Percentiles rank a stretch among this genome's conserved stretches.
Conservation (phyloP, 306 rosid species). For the Prosopis cineraria region DNA sequence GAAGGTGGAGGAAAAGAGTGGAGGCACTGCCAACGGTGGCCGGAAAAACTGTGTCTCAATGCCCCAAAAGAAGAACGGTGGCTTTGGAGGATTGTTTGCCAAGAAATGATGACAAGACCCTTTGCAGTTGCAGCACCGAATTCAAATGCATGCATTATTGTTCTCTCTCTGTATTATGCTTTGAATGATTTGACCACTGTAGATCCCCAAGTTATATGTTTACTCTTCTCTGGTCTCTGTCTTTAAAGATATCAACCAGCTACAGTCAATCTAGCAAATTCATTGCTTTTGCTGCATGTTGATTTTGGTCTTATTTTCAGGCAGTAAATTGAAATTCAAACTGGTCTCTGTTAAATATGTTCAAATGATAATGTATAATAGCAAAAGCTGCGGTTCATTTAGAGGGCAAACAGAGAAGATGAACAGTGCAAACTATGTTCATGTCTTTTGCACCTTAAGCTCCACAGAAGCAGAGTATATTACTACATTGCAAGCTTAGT, state of each 20-base stretch:
- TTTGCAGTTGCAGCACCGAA: neutral
- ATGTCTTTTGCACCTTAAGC: neutral
- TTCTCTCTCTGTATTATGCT: constrained; percentile 34
- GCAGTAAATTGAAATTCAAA: neutral
- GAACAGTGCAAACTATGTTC: neutral
- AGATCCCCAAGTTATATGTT: constrained; percentile 18
- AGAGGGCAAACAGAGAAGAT: neutral
- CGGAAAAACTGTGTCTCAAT: constrained; percentile 50
- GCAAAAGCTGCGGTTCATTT: neutral
- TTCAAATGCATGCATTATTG: constrained; percentile 20
- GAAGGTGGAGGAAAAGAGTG: constrained; percentile 74
- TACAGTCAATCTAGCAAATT: neutral
- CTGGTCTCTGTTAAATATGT: neutral
- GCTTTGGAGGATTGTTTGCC: constrained; percentile 73
- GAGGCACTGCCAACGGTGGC: constrained; percentile 35
- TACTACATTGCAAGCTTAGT: neutral
- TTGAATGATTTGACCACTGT: constrained; percentile 23
- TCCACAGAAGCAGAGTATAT: neutral
- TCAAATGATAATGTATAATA: neutral
- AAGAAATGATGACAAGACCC: constrained; percentile 41
- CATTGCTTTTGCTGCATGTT: neutral
- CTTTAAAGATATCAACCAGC: constrained; percentile 31
- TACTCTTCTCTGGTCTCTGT: constrained; percentile 28
- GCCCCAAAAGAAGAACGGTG: constrained; percentile 73
- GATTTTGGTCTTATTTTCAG: neutral